Percentiles rank a stretch among this genome's conserved stretches.
Evolutionary conservation across 805 yeast species (phyloP).

Genomic region (Suhomyces sp.): DNA sequence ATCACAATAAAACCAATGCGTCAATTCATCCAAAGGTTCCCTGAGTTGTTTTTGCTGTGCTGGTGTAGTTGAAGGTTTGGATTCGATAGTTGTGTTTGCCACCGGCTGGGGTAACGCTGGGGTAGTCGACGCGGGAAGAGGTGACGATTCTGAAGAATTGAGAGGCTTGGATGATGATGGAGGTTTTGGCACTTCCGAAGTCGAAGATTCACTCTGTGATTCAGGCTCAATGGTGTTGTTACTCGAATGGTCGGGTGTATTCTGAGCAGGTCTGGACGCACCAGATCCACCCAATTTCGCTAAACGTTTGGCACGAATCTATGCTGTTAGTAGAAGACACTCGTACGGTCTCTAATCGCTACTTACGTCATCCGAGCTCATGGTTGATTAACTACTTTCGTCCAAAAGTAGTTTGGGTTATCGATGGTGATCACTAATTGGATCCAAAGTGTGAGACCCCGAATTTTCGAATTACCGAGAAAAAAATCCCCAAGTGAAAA

Average conservation of each 20-base stretch:
- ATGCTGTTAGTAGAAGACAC: constrained; percentile 13
- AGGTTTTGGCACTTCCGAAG: constrained; percentile 3
- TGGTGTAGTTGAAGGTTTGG: background rate
- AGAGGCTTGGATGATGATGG: background rate
- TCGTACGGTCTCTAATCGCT: background rate
- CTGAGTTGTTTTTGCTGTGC: background rate
- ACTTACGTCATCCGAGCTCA: constrained; percentile 21
- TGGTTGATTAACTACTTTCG: background rate
- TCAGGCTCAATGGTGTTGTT: background rate
- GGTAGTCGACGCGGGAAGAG: background rate
- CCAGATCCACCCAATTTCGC: constrained; percentile 41
- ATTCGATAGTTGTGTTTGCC: background rate
- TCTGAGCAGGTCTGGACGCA: background rate
- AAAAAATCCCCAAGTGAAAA: background rate
- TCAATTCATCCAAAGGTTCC: background rate
- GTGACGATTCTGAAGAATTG: background rate
- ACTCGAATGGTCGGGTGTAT: background rate
- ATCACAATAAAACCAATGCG: background rate
- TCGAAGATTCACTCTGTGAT: background rate
- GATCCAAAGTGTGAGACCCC: background rate
- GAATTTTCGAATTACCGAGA: background rate
- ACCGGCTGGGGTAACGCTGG: background rate
- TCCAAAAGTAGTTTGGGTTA: background rate
- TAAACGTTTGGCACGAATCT: constrained; percentile 52
- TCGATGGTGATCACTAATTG: background rate